Conservation (phyloP, 495 filamentous ascomycete genomes). For the Aspergillus conjunctus region DNA sequence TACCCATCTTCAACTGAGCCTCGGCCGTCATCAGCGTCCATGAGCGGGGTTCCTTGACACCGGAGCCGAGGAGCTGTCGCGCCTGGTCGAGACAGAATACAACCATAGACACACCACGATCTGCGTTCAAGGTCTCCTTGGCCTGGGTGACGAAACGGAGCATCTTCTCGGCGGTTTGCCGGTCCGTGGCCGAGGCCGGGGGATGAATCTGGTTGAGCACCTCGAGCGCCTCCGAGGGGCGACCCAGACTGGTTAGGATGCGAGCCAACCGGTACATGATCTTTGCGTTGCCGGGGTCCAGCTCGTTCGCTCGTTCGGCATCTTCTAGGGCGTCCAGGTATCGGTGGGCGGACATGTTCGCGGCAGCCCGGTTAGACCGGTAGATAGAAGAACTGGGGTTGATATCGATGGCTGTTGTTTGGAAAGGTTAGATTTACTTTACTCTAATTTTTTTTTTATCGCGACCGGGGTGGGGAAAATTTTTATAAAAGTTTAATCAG, state of each 20-base stretch:
- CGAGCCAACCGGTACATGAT: slow-evolving; percentile 85
- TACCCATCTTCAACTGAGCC: slow-evolving; percentile 93
- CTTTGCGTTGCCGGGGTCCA: slow-evolving; percentile 82
- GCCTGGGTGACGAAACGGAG: slow-evolving; percentile 77
- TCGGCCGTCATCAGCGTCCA: slow-evolving; percentile 93
- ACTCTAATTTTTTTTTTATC: background rate
- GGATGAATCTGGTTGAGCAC: slow-evolving; percentile 66
- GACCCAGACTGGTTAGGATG: slow-evolving; percentile 82
- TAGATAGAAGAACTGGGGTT: slow-evolving; percentile 73
- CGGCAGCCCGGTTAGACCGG: slow-evolving; percentile 91
- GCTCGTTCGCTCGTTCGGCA: slow-evolving; percentile 72
- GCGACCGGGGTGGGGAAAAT: background rate
- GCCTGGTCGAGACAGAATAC: slow-evolving; percentile 90
- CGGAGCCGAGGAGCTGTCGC: slow-evolving; percentile 70
- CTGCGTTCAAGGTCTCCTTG: slow-evolving; percentile 69
- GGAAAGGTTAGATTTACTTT: slow-evolving; percentile 11
- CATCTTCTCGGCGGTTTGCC: slow-evolving; percentile 78
- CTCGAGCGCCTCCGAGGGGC: slow-evolving; percentile 82
- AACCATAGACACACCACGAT: slow-evolving; percentile 83
- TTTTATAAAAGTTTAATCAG: slow-evolving; percentile 3
- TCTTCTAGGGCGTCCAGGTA: slow-evolving; percentile 83
- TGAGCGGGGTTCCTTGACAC: slow-evolving; percentile 78
- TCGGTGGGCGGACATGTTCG: slow-evolving; percentile 80
- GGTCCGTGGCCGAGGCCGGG: slow-evolving; percentile 79
- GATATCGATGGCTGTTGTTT: slow-evolving; percentile 72